These are phyloP conservation scores for Cordyceps cateniannulata DNA, from an alignment of 2,329 filamentous ascomycete genomes.

Conservation along the genomic window DNA sequence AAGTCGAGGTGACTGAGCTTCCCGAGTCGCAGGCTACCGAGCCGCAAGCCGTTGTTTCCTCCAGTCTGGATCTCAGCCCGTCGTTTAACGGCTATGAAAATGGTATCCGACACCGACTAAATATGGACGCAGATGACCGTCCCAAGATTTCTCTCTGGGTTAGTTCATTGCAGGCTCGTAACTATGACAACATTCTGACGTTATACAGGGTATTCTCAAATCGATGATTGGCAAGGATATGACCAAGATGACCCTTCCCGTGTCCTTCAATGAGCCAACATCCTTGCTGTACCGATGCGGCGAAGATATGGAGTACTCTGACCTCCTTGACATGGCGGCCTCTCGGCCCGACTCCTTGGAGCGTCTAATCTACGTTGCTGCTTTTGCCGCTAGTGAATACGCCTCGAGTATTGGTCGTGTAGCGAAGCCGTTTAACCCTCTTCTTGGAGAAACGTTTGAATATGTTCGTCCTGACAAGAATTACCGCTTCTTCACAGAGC, in stretches of 20 bases:
- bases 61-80: constrained; percentile 58
- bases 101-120: constrained; percentile 69
- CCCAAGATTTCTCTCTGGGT: constrained; percentile 97
- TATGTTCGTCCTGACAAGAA: constrained; percentile 94
- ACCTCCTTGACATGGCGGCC: constrained; percentile 82
- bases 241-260: constrained; percentile 98
- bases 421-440: constrained; percentile 95
- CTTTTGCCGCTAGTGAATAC: constrained; percentile 94
- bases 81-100: constrained; percentile 91
- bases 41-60: constrained; percentile 29
- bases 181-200: constrained; percentile 17
- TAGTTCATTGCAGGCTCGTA: constrained; percentile 30
- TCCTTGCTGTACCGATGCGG: constrained; percentile 90
- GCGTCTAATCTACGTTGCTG: constrained; percentile 87
- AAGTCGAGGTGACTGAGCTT: constrained; percentile 72
- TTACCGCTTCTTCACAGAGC: constrained; percentile 97
- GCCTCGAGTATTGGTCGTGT: constrained; percentile 95
- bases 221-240: constrained; percentile 99
- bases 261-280: constrained; percentile 97
- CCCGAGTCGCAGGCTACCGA: constrained; percentile 24
- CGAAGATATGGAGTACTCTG: constrained; percentile 97
- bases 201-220: constrained; percentile 76
- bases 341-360: constrained; percentile 83
- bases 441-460: constrained; percentile 94
- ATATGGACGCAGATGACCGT: constrained; percentile 85